Conservation (phyloP, 495 filamentous ascomycete genomes). For the Articulospora tetracladia region DNA sequence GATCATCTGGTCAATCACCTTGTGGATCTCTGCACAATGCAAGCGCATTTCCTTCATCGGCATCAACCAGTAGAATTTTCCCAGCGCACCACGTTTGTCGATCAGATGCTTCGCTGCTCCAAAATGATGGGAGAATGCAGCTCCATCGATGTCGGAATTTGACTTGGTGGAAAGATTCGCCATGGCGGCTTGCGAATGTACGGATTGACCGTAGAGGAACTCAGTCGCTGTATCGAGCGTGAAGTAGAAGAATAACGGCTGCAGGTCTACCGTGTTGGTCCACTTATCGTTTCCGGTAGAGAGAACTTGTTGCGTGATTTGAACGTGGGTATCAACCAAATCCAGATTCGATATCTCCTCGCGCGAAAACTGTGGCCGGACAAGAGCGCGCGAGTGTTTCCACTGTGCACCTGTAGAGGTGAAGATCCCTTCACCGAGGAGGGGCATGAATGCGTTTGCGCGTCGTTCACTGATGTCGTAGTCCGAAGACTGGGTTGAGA, state of each 20-base stretch:
- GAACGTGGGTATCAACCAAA: conserved; percentile 39
- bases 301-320: conserved; percentile 39
- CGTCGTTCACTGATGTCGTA: conserved; percentile 38
- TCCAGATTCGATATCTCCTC: conserved; percentile 42
- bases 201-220: conserved; percentile 19
- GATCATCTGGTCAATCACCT: conserved; percentile 49
- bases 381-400: conserved; percentile 39
- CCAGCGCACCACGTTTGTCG: conserved; percentile 9
- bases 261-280: conserved; percentile 36
- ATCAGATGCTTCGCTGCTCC: conserved; percentile 31
- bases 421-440: conserved; percentile 70
- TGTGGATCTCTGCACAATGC: conserved; percentile 43
- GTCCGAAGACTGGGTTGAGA: conserved; percentile 52
- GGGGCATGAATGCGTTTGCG: conserved; percentile 44
- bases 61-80: conserved; percentile 39
- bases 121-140: conserved; percentile 11
- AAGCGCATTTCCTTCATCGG: conserved; percentile 36
- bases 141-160: conserved; percentile 32
- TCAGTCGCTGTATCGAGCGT: conserved; percentile 45
- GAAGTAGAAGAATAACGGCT: conserved; percentile 46
- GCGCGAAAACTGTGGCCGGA: conserved; percentile 38
- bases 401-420: conserved; percentile 59
- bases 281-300: conserved; percentile 37
- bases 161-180: conserved; percentile 29
- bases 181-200: conserved; percentile 6